Evolutionary conservation across 352 stramenopile genomes (phyloP), one percentile per base, ranked within the genome.

Genomic region (Globisporangium polare): DNA sequence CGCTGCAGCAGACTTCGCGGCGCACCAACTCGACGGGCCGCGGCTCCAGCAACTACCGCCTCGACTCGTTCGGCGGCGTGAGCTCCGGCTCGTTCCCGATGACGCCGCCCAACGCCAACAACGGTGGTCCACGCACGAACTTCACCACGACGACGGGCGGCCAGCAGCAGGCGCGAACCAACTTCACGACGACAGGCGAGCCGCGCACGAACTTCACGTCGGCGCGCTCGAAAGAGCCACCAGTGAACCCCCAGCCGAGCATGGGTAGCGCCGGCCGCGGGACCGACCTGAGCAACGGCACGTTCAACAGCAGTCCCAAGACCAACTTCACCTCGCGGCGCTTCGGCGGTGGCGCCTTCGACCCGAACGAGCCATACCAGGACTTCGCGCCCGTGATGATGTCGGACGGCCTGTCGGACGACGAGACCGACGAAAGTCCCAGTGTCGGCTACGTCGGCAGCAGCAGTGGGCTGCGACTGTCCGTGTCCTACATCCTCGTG

Each of bases 401-500:
- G 42, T 37, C 63, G 47, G 63, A 68, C 18, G n/a, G 27, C 17
- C 29, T 51, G 5, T 72, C 61, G 3, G 63, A 50, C 24, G 26
- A 59, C 12, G 33, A 27, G 0, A 20, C n/a, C 1, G 51, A 33
- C 22, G 58, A 46, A 47, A 26, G n/a, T 5, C 20, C 29, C 20
- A 58, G 39, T 35, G 53, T 58, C 0, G 53, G 43, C 12, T 72
- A 71, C 53, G 65, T 74, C 47, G 70, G 70, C 43, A 66, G 56
- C 20, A 69, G 72, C 61, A 85, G 72, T 35, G 73, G 68, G 13
- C 62, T 84, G 24, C 71, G 74, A 31, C 66, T 90, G 58, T 89
- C 80, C 4, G 68, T 86, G 8, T 54, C 57, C 56, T 76, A 76
- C 68, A 84, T 82, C 27, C 71, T 89, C 49, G 58, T 85, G 7